A percentile compares a stretch with the other conserved stretches of the same genome.
Conservation (phyloP, 768 basidiomycete genomes). For the Tylopilus plumbeoviolaceoides region DNA sequence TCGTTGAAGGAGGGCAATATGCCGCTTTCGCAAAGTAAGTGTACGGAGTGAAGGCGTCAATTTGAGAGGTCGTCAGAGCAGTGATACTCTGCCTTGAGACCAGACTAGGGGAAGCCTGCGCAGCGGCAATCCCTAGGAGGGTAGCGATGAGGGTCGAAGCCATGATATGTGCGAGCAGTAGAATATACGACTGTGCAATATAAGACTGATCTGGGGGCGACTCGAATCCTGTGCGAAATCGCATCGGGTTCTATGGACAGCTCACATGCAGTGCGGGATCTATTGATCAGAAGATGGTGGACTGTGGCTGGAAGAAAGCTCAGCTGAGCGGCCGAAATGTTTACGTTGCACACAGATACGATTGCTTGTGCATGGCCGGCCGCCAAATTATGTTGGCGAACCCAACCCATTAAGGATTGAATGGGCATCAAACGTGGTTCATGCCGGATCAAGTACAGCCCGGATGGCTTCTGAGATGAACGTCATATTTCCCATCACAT, state of each 20-base stretch:
- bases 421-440: too few species aligned
- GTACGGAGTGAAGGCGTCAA: slow-evolving; percentile 42
- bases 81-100: slow-evolving; percentile 34
- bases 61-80: slow-evolving; percentile 35
- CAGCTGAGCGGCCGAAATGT: too few species aligned
- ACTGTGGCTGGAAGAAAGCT: too few species aligned
- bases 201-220: neutral
- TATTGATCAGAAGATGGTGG: neutral
- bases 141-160: neutral
- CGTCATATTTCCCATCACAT: too few species aligned
- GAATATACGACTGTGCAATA: neutral
- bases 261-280: neutral
- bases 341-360: too few species aligned
- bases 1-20: slow-evolving; percentile 40
- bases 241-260: neutral
- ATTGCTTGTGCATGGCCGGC: too few species aligned
- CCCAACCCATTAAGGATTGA: too few species aligned
- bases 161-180: slow-evolving; percentile 34
- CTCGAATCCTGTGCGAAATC: neutral
- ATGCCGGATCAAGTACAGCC: too few species aligned
- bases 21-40: slow-evolving; percentile 46
- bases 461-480: too few species aligned
- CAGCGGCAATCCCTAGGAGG: slow-evolving; percentile 8
- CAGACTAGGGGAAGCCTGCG: slow-evolving; percentile 19
- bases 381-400: too few species aligned